Base-by-base conservation (phyloP, 768 basidiomycete species). In the Hemileccinum rubropunctum region DNA sequence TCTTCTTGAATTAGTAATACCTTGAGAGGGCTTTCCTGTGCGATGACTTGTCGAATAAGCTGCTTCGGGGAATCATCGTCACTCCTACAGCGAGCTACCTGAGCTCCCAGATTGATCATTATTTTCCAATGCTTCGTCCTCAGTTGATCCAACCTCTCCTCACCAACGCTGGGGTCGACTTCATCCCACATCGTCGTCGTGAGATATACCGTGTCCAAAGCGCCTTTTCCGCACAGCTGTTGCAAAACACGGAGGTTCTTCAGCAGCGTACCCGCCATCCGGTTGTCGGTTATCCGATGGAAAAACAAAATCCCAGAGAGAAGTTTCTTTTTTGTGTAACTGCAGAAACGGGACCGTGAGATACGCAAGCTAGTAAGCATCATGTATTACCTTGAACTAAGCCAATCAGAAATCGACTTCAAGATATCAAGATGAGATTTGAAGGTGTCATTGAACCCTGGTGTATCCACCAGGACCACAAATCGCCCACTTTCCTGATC, bases 241-340 rank as follows among this genome's bases (percentile, higher is more conserved):
- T 34, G 38, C 41, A 75, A 73, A 58, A 73, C 58, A 4, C 54
- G 56, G 23, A 73, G 60, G 48, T 73, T 70, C 39, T 56, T 68
- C 18, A 64, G 47, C 1, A 68, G 58, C 0, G 65, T 58, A 11
- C 68, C 74, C 0, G 57, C 58, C 63, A 73, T 64, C 1, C 71
- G 62, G 42, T 66, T 66, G 38, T 73, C 71, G 2, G 70, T 61
- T 33, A 75, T 75, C 11, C 69, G 64, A 48, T 75, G 74, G 15
- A 75, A 48, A 50, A 73, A 75, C 18, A 75, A n/a, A 28, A 75
- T 63, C 1, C 66, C 71, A 11, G 67, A 55, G 2, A 75, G 62
- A 12, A 47, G 34, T 5, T 48, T 57, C 2, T 41, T 5, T 8
- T 37, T 45, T 12, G 26, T 36, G 40, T 59, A 59, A 28, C 57